These are phyloP conservation scores for Wallacemonas rigidus DNA, from an alignment of 208 protist species.

Conservation along the genomic window DNA sequence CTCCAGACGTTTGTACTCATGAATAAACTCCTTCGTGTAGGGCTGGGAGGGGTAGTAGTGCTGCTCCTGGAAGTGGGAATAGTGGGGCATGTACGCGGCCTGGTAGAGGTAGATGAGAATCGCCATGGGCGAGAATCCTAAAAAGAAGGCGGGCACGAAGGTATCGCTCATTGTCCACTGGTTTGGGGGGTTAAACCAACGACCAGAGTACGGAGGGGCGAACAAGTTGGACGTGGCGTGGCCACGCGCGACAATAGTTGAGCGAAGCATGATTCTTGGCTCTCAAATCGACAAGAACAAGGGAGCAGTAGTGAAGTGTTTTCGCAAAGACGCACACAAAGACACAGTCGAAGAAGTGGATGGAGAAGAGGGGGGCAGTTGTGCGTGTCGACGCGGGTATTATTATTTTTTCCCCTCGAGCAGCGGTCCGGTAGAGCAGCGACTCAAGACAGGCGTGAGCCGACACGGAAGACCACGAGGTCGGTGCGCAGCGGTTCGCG, in stretches of 20 bases:
- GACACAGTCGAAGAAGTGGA: too few species aligned
- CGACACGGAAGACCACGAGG: too few species aligned
- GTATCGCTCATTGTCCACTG: conserved; percentile 92
- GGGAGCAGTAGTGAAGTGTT: too few species aligned
- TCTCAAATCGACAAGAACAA: too few species aligned
- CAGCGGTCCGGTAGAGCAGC: too few species aligned
- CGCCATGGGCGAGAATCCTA: conserved; percentile 82
- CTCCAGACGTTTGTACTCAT: conserved; percentile 89
- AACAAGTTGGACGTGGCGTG: conserved; percentile 91
- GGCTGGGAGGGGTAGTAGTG: conserved; percentile 90
- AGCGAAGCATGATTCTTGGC: conserved; percentile 65
- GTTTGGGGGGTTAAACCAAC: conserved; percentile 92
- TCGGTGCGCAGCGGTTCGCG: too few species aligned
- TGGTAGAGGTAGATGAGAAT: conserved; percentile 86
- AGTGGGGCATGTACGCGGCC: conserved; percentile 89
- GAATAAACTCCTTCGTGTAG: conserved; percentile 93
- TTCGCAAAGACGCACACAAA: too few species aligned
- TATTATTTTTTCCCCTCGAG: too few species aligned
- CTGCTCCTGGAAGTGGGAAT: conserved; percentile 91
- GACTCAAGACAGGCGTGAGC: too few species aligned
- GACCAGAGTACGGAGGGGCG: conserved; percentile 83
- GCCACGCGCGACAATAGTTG: conserved; percentile 52
- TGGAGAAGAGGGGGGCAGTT: too few species aligned
- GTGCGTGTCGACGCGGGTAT: too few species aligned
- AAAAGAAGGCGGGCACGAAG: conserved; percentile 81